Base-by-base conservation (phyloP, 2,329 filamentous ascomycete genomes). In the Cladophialophora yegresii region DNA sequence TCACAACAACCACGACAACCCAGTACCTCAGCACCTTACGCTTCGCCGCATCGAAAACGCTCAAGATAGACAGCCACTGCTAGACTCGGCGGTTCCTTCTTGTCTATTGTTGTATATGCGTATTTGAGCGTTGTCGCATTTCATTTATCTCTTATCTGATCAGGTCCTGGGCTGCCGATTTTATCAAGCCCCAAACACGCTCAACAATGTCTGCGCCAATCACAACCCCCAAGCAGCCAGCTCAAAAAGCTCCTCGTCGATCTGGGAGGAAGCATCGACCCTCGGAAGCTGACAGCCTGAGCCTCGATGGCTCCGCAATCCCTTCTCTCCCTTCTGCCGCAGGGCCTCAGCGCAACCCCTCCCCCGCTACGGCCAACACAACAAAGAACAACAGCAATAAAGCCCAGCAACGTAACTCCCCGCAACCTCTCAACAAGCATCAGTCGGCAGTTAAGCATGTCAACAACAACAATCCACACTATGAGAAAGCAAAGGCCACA, bases 211-310 rank as follows among this genome's bases (percentile, higher is more conserved):
- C 81, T 72, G 74, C 78, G 54, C 47, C 50, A 47, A 23, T 54
- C 43, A 36, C 54, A 71, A 74, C 62, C 75, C 77, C 70, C 71
- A 73, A 53, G 76, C 77, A 43, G 64, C 69, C 72, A 56, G 71
- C 74, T 61, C 72, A 74, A 33, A 73, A 73, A 67, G 71, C 69
- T 61, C 78, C 78, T 23, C 78, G 78, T 54, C 85, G 82, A 23
- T 79, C 79, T 12, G 77, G 79, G 10, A 79, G 82, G 57, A 78
- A 78, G 16, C 73, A 74, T 8, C 75, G 77, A 32, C 74, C 80
- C 22, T 56, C 49, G n/a, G 61, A 64, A 23, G 43, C 8, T 33
- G 13, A 43, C 36, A 43, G 36, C 36, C 4, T 28, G 22, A 75
- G 66, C 71, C 73, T 62, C 73, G 75, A 63, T 74, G 73, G 60